phyloP scores from a whole-genome alignment of 2,329 filamentous ascomycete species.

The Alternaria panax region DNA sequence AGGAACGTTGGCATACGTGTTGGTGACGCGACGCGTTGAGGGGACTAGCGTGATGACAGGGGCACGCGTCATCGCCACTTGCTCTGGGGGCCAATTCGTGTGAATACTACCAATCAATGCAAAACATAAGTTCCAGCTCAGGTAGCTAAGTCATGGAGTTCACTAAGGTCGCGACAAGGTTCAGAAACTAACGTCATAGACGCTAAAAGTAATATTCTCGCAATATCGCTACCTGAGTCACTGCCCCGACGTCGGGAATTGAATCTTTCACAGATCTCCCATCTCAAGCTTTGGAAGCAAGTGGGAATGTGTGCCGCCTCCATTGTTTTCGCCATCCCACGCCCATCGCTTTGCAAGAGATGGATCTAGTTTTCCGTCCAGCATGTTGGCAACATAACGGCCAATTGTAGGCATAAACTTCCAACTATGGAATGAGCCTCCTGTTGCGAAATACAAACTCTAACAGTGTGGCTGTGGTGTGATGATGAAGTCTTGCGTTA shows the following conservation, averaged over 20 bases:
- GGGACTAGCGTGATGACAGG: slow-evolving; percentile 23
- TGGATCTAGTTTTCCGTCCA: not conserved
- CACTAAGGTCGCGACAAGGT: not conserved
- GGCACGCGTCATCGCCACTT: slow-evolving; percentile 13
- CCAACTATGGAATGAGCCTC: not conserved
- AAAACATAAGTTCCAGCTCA: not conserved
- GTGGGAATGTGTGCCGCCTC: not conserved
- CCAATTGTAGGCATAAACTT: not conserved
- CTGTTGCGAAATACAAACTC: not conserved
- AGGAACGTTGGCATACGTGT: not conserved
- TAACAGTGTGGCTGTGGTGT: not conserved
- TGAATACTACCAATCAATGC: no score
- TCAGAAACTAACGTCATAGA: not conserved
- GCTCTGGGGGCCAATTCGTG: not conserved
- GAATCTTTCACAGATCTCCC: not conserved
- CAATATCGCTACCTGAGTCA: not conserved
- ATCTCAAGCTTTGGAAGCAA: not conserved
- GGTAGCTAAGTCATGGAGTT: not conserved
- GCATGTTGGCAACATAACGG: not conserved
- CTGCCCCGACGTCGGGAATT: not conserved
- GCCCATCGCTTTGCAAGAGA: not conserved
- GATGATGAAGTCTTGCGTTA: not conserved
- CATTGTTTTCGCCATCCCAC: not conserved
- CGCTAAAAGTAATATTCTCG: not conserved
- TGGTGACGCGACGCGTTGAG: slow-evolving; percentile 36